These are phyloP conservation scores for Herpetospermum pedunculosum DNA, from an alignment of 306 rosid species.

Conservation along the genomic window DNA sequence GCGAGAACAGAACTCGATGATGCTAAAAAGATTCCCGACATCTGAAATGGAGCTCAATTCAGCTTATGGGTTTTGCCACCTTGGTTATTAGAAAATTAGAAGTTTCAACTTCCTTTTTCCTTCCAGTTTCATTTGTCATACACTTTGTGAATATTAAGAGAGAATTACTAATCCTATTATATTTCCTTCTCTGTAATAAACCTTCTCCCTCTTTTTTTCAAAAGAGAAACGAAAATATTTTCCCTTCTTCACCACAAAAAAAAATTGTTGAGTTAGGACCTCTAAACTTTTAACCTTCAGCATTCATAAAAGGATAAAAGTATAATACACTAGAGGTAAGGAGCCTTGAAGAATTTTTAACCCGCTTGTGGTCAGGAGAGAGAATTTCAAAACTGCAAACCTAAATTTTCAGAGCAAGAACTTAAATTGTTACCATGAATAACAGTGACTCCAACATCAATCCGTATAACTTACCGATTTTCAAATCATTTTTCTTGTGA, in stretches of 20 bases:
- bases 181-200: not conserved
- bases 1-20: not conserved
- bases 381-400: not conserved
- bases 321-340: not conserved
- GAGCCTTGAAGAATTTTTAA: not conserved
- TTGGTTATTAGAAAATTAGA: not conserved
- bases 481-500: not conserved
- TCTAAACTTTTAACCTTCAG: not conserved
- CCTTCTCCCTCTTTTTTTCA: too few species aligned
- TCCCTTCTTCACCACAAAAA: not conserved
- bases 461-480: not conserved
- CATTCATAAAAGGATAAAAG: not conserved
- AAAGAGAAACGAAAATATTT: too few species aligned
- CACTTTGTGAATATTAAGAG: not conserved
- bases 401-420: not conserved
- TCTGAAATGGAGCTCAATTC: not conserved
- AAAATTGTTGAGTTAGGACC: not conserved
- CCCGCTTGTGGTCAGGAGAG: not conserved
- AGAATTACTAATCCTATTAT: not conserved
- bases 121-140: not conserved
- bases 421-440: not conserved
- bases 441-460: not conserved
- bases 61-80: not conserved
- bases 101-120: not conserved
- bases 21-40: not conserved